Evolutionary conservation across 2,329 filamentous ascomycete species (phyloP).

Genomic region (Colletotrichum liaoningense): DNA sequence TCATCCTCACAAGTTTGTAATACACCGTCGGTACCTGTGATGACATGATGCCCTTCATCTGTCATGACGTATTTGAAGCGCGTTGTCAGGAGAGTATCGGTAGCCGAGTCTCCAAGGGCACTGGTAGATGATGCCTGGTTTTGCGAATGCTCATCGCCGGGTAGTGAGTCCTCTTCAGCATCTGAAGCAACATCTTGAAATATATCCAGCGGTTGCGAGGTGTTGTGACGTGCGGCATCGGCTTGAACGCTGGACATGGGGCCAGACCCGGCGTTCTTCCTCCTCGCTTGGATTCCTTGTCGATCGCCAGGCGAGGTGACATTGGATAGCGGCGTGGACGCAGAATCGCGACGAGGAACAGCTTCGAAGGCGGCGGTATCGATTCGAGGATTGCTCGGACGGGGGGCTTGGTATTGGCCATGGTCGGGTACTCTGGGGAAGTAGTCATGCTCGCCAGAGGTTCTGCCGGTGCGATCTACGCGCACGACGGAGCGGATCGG

Average conservation of each 20-base stretch:
- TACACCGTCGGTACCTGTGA: slow-evolving; percentile 80
- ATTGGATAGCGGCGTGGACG: slow-evolving; percentile 14
- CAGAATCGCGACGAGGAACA: slow-evolving; percentile 13
- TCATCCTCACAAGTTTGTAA: slow-evolving; percentile 90
- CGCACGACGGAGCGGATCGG: slow-evolving; percentile 85
- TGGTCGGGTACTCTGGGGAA: slow-evolving; percentile 48
- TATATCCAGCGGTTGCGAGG: slow-evolving; percentile 45
- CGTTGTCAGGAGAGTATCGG: slow-evolving; percentile 65
- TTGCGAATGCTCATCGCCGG: slow-evolving; percentile 10
- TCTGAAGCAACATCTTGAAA: slow-evolving; percentile 40
- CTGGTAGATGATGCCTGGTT: background rate
- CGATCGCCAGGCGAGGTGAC: slow-evolving; percentile 38
- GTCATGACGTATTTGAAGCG: slow-evolving; percentile 84
- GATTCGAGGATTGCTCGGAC: slow-evolving; percentile 43
- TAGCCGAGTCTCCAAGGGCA: background rate
- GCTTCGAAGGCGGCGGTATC: slow-evolving; percentile 44
- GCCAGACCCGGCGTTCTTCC: slow-evolving; percentile 50
- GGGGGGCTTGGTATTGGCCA: slow-evolving; percentile 44
- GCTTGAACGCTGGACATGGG: slow-evolving; percentile 58
- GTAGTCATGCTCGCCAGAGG: slow-evolving; percentile 51
- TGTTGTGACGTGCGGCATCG: slow-evolving; percentile 54
- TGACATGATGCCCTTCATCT: slow-evolving; percentile 82
- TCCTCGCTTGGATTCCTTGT: slow-evolving; percentile 38
- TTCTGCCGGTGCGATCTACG: slow-evolving; percentile 67
- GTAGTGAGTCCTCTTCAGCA: slow-evolving; percentile 38